Conservation (phyloP, 2,329 filamentous ascomycete genomes). For the Pseudocercospora ulei region DNA sequence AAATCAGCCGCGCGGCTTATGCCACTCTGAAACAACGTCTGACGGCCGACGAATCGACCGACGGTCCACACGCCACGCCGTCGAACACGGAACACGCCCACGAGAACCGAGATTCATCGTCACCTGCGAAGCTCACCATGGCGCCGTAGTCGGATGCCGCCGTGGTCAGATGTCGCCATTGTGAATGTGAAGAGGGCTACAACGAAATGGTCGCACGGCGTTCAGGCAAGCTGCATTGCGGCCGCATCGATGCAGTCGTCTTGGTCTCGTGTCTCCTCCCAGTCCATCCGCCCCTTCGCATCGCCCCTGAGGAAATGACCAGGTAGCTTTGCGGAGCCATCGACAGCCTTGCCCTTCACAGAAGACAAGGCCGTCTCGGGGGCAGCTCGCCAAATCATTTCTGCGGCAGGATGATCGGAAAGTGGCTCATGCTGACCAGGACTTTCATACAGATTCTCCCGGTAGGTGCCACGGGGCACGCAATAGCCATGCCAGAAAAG, state of each 20-base stretch:
- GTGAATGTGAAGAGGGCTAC: not conserved
- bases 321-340: not conserved
- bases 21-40: too few species aligned
- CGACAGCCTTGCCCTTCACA: not conserved
- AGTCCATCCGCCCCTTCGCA: conserved; percentile 9
- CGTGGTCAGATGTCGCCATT: too few species aligned
- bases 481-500: conserved; percentile 49
- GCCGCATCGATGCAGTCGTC: conserved; percentile 15
- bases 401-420: conserved; percentile 46
- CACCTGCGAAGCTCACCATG: too few species aligned
- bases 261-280: conserved; percentile 4
- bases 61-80: too few species aligned
- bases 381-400: conserved; percentile 36
- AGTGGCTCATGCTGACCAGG: conserved; percentile 45
- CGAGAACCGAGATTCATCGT: too few species aligned
- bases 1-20: too few species aligned
- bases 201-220: not conserved
- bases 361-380: conserved; percentile 2
- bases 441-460: conserved; percentile 51
- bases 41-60: too few species aligned
- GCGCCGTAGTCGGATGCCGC: not conserved
- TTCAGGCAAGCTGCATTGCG: conserved; percentile 17
- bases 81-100: too few species aligned
- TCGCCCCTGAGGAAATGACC: conserved; percentile 1
- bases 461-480: conserved; percentile 50